Evolutionary conservation across 345 rosid genomes (phyloP).

Genomic region (Pistacia vera): DNA sequence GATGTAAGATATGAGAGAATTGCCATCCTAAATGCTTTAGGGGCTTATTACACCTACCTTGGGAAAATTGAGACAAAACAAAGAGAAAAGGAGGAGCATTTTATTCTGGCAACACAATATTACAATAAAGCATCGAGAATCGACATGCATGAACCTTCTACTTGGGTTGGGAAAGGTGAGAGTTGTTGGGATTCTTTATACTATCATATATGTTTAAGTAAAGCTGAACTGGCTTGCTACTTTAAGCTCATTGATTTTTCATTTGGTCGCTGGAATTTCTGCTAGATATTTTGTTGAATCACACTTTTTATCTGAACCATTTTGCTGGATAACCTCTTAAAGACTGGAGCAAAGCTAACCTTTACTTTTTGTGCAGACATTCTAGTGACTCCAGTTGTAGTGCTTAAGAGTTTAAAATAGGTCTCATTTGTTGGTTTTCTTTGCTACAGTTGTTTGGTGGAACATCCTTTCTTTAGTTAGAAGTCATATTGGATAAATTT

Average conservation of each 20-base stretch:
- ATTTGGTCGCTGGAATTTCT: background rate
- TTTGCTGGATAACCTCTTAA: constrained; percentile 12
- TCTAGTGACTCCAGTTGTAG: background rate
- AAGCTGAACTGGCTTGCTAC: background rate
- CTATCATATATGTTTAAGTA: background rate
- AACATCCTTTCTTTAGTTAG: background rate
- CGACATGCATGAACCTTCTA: constrained; percentile 97
- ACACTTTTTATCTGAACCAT: background rate
- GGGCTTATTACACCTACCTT: constrained; percentile 89
- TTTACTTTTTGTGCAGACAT: background rate
- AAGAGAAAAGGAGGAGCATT: constrained; percentile 91
- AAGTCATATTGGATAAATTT: background rate
- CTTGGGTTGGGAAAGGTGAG: constrained; percentile 99
- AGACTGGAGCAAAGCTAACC: background rate
- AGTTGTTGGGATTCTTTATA: constrained; percentile 3
- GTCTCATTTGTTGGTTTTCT: background rate
- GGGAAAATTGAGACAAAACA: constrained; percentile 89
- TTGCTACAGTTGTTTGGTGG: background rate
- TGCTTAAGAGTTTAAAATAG: background rate
- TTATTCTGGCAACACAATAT: constrained; percentile 78
- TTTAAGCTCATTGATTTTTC: background rate
- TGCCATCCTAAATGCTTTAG: constrained; percentile 91
- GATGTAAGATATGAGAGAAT: constrained; percentile 96
- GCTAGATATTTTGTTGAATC: constrained; percentile 4
- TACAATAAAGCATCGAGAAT: constrained; percentile 95